These are phyloP conservation scores for Zygoascus hellenicus DNA, from an alignment of 1,139 yeast species.

Conservation along the genomic window DNA sequence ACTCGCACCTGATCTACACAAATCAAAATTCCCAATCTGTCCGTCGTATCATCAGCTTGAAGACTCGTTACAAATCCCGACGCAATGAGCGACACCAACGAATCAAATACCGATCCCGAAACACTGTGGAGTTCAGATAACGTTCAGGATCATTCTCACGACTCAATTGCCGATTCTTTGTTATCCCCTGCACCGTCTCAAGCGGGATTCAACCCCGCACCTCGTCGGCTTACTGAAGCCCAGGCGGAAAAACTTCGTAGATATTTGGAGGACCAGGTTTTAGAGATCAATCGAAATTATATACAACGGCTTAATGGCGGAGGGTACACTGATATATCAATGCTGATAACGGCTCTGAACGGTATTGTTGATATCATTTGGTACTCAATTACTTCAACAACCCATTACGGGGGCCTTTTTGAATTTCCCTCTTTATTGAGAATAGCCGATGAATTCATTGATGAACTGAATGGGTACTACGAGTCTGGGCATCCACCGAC, in stretches of 20 bases:
- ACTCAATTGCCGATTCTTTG: constrained; percentile 8
- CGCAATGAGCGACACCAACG: background rate
- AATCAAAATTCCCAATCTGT: too few species aligned
- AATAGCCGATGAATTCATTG: constrained; percentile 62
- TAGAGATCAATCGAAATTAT: constrained; percentile 56
- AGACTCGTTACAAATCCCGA: constrained; percentile 1
- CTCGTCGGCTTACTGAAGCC: constrained; percentile 22
- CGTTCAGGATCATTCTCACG: constrained; percentile 9
- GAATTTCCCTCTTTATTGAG: constrained; percentile 57
- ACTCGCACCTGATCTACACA: too few species aligned
- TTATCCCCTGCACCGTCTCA: constrained; percentile 5
- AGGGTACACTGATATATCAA: constrained; percentile 38
- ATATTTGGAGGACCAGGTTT: constrained; percentile 54
- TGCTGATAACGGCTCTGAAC: constrained; percentile 44
- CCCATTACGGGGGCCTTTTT: constrained; percentile 29
- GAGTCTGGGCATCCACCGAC: constrained; percentile 14
- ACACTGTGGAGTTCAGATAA: constrained; percentile 2
- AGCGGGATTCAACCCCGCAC: constrained; percentile 6
- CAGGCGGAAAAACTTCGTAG: constrained; percentile 60
- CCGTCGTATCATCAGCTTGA: background rate
- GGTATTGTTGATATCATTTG: constrained; percentile 50
- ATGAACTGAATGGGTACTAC: constrained; percentile 35
- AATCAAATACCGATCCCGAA: background rate
- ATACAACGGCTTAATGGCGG: constrained; percentile 50
- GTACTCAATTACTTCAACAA: constrained; percentile 40